Evolutionary conservation across 306 rosid species (phyloP).

Genomic region (Vicia faba): DNA sequence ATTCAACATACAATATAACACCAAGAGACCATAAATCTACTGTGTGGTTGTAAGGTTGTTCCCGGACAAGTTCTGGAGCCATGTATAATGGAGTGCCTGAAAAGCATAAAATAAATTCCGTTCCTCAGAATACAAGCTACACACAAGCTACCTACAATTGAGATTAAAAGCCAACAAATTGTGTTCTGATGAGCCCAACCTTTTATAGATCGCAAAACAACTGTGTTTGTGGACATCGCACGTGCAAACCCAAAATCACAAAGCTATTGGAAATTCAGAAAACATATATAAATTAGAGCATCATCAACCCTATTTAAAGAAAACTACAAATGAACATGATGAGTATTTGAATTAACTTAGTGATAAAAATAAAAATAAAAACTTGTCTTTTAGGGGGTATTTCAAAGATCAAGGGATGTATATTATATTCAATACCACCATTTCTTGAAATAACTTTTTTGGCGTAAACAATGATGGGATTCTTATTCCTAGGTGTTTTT

Average conservation of each 20-base stretch:
- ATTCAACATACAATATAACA: conserved; percentile 76
- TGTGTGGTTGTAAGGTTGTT: conserved; percentile 94
- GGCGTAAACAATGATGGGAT: background rate
- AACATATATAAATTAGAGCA: conserved; percentile 26
- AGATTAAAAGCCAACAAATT: conserved; percentile 18
- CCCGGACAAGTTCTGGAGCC: conserved; percentile 99
- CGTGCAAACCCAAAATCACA: conserved; percentile 99
- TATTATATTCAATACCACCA: background rate
- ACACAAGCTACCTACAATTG: conserved; percentile 24
- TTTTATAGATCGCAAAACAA: conserved; percentile 94
- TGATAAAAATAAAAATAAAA: conserved; percentile 9
- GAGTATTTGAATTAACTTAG: background rate
- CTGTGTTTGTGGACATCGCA: conserved; percentile 97
- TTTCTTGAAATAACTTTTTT: background rate
- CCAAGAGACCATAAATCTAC: conserved; percentile 99
- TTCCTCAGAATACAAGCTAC: conserved; percentile 12
- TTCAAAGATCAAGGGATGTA: background rate
- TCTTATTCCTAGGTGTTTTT: background rate
- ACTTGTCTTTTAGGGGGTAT: background rate
- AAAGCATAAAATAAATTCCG: conserved; percentile 20
- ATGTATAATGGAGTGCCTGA: conserved; percentile 94
- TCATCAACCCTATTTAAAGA: background rate
- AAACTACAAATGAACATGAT: conserved; percentile 13
- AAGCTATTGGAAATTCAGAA: conserved; percentile 57
- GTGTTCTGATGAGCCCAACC: conserved; percentile 54